Percentiles rank a stretch among this genome's conserved stretches.
phyloP scores from a whole-genome alignment of 2,329 filamentous ascomycete species.

The Teratosphaeria pseudoeucalypti region DNA sequence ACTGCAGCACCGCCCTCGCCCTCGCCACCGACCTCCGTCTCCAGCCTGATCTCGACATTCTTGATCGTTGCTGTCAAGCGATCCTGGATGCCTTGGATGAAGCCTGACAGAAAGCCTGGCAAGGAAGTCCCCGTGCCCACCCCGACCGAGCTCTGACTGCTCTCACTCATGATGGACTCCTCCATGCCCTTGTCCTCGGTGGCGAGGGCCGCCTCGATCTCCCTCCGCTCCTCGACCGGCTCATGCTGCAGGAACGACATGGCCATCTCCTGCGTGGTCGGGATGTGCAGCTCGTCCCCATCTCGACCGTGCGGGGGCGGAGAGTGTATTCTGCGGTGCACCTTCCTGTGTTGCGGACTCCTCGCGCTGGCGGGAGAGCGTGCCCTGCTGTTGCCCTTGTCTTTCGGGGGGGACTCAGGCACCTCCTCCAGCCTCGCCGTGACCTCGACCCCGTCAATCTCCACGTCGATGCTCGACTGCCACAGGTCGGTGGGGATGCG shows the following conservation, averaged over 20 bases:
- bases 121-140: slow-evolving; percentile 36
- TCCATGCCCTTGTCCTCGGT: slow-evolving; percentile 47
- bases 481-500: slow-evolving; percentile 79
- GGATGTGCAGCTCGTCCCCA: slow-evolving; percentile 37
- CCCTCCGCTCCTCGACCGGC: slow-evolving; percentile 52
- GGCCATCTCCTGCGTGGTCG: slow-evolving; percentile 62
- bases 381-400: slow-evolving; percentile 22
- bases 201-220: slow-evolving; percentile 58
- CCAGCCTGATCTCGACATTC: slow-evolving; percentile 55
- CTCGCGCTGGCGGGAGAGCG: slow-evolving; percentile 11
- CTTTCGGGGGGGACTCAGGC: background rate
- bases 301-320: slow-evolving; percentile 10
- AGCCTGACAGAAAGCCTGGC: slow-evolving; percentile 59
- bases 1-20: slow-evolving; percentile 11
- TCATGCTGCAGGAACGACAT: slow-evolving; percentile 69
- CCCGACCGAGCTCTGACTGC: slow-evolving; percentile 54
- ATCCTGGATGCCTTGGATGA: slow-evolving; percentile 65
- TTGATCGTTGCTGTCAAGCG: slow-evolving; percentile 57
- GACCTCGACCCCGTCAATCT: slow-evolving; percentile 72
- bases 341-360: slow-evolving; percentile 26
- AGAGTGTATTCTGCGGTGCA: slow-evolving; percentile 23
- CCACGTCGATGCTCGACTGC: slow-evolving; percentile 69
- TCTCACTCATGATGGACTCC: slow-evolving; percentile 44
- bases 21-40: slow-evolving; percentile 39
- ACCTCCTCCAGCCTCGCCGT: slow-evolving; percentile 27